Percentiles rank a stretch among this genome's conserved stretches.
These are phyloP conservation scores for Argentina anserina DNA, from an alignment of 306 rosid species.

Conservation along the genomic window DNA sequence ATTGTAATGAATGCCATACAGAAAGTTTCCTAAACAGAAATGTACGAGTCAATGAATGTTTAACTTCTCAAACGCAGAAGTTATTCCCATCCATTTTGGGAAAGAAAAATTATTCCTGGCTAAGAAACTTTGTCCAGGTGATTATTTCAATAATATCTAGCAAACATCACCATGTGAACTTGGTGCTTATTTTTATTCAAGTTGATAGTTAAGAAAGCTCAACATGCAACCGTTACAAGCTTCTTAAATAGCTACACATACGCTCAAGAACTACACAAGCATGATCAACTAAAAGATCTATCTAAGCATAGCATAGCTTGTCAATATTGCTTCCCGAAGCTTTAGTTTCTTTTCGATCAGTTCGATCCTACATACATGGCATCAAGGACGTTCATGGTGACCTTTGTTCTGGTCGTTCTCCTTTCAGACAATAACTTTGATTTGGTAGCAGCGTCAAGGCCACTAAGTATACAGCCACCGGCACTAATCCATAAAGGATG, in stretches of 20 bases:
- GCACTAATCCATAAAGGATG: slow-evolving; percentile 5
- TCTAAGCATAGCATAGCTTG: background rate
- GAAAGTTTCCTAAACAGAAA: slow-evolving; percentile 16
- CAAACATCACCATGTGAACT: slow-evolving; percentile 56
- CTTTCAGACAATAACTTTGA: slow-evolving; percentile 29
- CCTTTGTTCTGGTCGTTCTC: slow-evolving; percentile 25
- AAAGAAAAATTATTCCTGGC: slow-evolving; percentile 43
- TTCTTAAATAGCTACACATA: slow-evolving; percentile 48
- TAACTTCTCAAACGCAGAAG: slow-evolving; percentile 46
- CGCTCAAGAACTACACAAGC: slow-evolving; percentile 17
- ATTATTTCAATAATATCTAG: slow-evolving; percentile 26
- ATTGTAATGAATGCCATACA: slow-evolving; percentile 34
- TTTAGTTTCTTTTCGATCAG: background rate
- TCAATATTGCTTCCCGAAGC: background rate
- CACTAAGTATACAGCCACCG: slow-evolving; percentile 36
- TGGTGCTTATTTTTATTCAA: slow-evolving; percentile 37
- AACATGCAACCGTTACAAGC: slow-evolving; percentile 51
- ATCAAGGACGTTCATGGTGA: slow-evolving; percentile 18
- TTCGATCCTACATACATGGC: slow-evolving; percentile 30
- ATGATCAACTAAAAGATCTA: background rate
- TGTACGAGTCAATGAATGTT: slow-evolving; percentile 20
- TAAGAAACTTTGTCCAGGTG: slow-evolving; percentile 7
- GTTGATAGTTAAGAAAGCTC: slow-evolving; percentile 22
- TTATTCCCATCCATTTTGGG: slow-evolving; percentile 35
- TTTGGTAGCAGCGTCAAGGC: slow-evolving; percentile 41